Percentiles rank a stretch among this genome's conserved stretches.
phyloP scores from a whole-genome alignment of 2,329 filamentous ascomycete species.

The Penicillium sp. region DNA sequence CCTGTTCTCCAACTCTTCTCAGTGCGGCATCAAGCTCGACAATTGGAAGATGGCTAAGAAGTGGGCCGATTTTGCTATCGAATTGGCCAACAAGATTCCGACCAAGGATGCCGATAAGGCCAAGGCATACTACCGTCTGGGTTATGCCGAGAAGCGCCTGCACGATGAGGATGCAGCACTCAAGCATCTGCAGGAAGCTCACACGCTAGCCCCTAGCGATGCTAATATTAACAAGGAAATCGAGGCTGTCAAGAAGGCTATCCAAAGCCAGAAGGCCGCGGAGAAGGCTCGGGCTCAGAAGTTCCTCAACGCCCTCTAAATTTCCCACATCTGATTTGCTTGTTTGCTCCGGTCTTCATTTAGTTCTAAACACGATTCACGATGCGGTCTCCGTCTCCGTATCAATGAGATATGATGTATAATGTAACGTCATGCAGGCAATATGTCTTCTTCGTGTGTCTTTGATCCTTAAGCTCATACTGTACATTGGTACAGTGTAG shows the following conservation, averaged over 20 bases:
- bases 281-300: conserved; percentile 92
- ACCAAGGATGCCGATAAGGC: conserved; percentile 71
- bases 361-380: conserved; percentile 28
- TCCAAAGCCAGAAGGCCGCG: conserved; percentile 71
- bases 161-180: conserved; percentile 84
- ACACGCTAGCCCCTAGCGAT: conserved; percentile 70
- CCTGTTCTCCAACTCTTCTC: conserved; percentile 82
- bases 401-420: conserved; percentile 26
- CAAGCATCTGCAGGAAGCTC: conserved; percentile 69
- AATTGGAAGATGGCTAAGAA: conserved; percentile 66
- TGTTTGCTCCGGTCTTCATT: background rate
- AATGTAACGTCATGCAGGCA: conserved; percentile 20
- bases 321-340: conserved; percentile 5
- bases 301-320: conserved; percentile 62
- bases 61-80: conserved; percentile 69
- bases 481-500: too few relatives aligned
- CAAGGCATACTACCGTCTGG: conserved; percentile 84
- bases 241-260: conserved; percentile 69
- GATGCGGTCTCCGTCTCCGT: conserved; percentile 15
- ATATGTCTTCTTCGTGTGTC: conserved; percentile 2
- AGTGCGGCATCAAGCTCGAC: conserved; percentile 77
- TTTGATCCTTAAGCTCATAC: background rate
- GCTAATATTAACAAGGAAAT: conserved; percentile 71
- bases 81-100: conserved; percentile 55
- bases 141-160: conserved; percentile 65